Evolutionary conservation across 257 asterid species (phyloP), one percentile per base, ranked within the genome.

Genomic region (Nicotiana obtusifolia): DNA sequence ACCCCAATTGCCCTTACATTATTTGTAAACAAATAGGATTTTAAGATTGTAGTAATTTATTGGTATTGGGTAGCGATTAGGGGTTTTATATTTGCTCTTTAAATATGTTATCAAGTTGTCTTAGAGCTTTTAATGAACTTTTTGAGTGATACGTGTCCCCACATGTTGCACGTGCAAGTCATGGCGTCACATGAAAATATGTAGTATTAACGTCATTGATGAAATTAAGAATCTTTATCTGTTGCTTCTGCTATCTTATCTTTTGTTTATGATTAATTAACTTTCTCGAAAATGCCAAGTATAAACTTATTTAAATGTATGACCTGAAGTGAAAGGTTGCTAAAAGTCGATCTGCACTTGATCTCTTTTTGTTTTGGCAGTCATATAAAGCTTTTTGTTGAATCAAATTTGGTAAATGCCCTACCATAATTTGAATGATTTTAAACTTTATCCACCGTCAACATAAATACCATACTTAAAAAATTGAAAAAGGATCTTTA

Each of bases 151-250:
- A 17, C 44, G 47, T 47, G 81, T 81, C 80, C 83, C 86, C 85
- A 83, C 83, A 66, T 83, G 83, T 78, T 81, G 82, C 89, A 89
- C 90, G 90, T 87, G 90, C 90, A 82, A 30, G 60, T 77, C 87
- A 80, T 86, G 81, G 86, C 88, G 78, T 84, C 84, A 56, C 79
- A 57, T 83, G 85, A 80, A 84, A 84, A 73, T 77, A 87, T 61
- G 24, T 54, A 54, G 19, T 65, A 52, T 33, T 73, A 78, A 78
- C 88, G 89, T 85, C 89, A 87, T 85, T 85, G 19, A 81, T 64
- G n/a, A 44, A 19, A 66, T 57, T 80, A 56, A 64, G 62, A 78
- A 66, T 59, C 71, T 78, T 44, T 13, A 78, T 33, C 8, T 59
- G 61, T 56, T 35, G 73, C 49, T 56, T 82, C 86, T 64, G 84